A percentile compares a stretch with the other conserved stretches of the same genome.
Evolutionary conservation across 2,329 filamentous ascomycete species (phyloP).

Genomic region (Talaromyces sp.): DNA sequence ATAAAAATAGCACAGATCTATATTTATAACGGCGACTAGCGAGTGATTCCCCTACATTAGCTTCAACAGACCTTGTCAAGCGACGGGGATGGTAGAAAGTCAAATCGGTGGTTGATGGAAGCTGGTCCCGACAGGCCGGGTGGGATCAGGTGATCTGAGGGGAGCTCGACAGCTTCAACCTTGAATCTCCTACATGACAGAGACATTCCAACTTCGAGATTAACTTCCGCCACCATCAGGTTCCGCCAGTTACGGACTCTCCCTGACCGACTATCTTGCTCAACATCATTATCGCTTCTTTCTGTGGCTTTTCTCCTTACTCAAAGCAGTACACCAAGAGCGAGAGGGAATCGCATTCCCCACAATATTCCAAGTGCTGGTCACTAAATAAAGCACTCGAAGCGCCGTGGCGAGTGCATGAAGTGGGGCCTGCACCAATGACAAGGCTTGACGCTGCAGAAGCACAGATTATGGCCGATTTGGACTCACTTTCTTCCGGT

Average conservation of each 20-base stretch:
- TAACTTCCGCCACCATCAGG: no score
- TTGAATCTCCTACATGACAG: neutral
- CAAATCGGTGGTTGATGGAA: no score
- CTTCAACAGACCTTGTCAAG: neutral
- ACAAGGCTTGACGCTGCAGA: constrained; percentile 2
- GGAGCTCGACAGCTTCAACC: neutral
- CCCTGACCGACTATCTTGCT: no score
- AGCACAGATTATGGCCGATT: constrained; percentile 3
- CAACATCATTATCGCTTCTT: neutral
- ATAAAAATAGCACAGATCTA: no score
- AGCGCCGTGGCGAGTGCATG: constrained; percentile 25
- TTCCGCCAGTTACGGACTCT: no score
- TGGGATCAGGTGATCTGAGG: neutral
- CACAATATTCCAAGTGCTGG: neutral
- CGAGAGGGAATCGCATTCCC: constrained; percentile 1
- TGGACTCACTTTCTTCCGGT: constrained; percentile 42
- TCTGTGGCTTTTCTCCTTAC: neutral
- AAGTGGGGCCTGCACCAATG: constrained; percentile 1
- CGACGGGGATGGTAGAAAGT: neutral
- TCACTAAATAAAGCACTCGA: constrained; percentile 23
- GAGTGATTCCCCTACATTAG: no score
- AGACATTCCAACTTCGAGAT: neutral
- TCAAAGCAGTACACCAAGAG: neutral
- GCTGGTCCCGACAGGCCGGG: neutral
- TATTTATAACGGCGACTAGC: no score